phyloP scores from a whole-genome alignment of 1,284 basidiomycete genomes.

The Pisolithus thermaeus region DNA sequence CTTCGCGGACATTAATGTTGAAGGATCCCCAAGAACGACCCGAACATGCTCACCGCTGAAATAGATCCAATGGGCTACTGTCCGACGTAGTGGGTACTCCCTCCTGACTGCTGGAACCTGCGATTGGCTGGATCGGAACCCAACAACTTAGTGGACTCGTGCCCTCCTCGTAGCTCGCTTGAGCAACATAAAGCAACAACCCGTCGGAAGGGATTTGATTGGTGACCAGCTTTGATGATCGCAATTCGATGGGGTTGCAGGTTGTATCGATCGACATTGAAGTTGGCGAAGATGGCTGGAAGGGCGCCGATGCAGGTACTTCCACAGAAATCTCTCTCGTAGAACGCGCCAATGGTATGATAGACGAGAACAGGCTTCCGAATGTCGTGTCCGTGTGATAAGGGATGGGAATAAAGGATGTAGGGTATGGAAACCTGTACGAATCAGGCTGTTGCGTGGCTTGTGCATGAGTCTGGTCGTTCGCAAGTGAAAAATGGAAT shows the following conservation, averaged over 20 bases:
- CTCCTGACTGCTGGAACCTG: slow-evolving; percentile 3
- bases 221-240: slow-evolving; percentile 17
- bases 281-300: slow-evolving; percentile 13
- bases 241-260: slow-evolving; percentile 8
- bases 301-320: slow-evolving; percentile 31
- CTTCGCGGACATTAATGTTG: slow-evolving; percentile 10
- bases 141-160: slow-evolving; percentile 72
- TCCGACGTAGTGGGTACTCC: background rate
- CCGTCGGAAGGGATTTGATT: slow-evolving; percentile 54
- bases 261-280: slow-evolving; percentile 39
- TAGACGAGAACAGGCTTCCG: slow-evolving; percentile 36
- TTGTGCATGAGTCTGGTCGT: slow-evolving; percentile 11
- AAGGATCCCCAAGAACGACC: background rate
- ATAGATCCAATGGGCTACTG: slow-evolving; percentile 25
- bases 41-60: slow-evolving; percentile 23
- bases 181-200: slow-evolving; percentile 65
- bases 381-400: slow-evolving; percentile 60
- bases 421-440: slow-evolving; percentile 65
- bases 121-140: slow-evolving; percentile 45
- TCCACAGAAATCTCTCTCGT: slow-evolving; percentile 38
- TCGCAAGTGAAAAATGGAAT: slow-evolving; percentile 20
- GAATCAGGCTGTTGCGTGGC: slow-evolving; percentile 6
- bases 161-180: slow-evolving; percentile 71
- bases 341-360: slow-evolving; percentile 58
- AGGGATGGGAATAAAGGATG: slow-evolving; percentile 59